Evolutionary conservation across 441 rosid species (phyloP), one percentile per base, ranked within the genome.

Genomic region (Mallotus japonicus): DNA sequence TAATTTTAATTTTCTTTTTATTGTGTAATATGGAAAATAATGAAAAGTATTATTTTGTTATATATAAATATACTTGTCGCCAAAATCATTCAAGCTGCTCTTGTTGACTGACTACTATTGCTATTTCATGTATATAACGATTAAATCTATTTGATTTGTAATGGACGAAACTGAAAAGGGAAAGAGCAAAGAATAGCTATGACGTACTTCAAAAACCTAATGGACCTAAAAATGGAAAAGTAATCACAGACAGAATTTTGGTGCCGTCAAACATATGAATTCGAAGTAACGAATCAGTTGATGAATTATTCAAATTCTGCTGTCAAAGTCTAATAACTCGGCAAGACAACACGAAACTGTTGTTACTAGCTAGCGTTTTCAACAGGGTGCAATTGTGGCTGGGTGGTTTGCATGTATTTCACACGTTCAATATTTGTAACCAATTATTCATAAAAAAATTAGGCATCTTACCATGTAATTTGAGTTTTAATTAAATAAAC

Each of bases 301-400:
- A 22, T 28, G 40, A 28, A 66, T 28, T 28, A 50, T 57, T 66
- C 58, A 50, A 66, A 15, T 28, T 14, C 40, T 20, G 28, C 15
- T 49, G 47, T 49, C 69, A 65, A 65, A 49, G 69, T 65, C 69
- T 24, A 66, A 66, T 28, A 49, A 66, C 70, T 50, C 44, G 15
- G 70, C 70, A 49, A 47, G 51, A 47, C 55, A 1, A 22, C 34
- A 19, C 6, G 1, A 20, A 4, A n/a, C 5, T 8, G 2, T 9
- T 44, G 11, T 44, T 44, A 44, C 5, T 42, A 5, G 46, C 67
- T 42, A 44, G 20, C 53, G 20, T 64, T 64, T 12, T 64, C 8
- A 44, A 46, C 19, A 65, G 55, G 15, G 15, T 20, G 53, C 54
- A 19, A 19, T 6, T 6, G 17, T 46, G 22, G 37, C 55, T 65